Conservation (phyloP, 768 basidiomycete genomes). For the Dioszegia hungarica region DNA sequence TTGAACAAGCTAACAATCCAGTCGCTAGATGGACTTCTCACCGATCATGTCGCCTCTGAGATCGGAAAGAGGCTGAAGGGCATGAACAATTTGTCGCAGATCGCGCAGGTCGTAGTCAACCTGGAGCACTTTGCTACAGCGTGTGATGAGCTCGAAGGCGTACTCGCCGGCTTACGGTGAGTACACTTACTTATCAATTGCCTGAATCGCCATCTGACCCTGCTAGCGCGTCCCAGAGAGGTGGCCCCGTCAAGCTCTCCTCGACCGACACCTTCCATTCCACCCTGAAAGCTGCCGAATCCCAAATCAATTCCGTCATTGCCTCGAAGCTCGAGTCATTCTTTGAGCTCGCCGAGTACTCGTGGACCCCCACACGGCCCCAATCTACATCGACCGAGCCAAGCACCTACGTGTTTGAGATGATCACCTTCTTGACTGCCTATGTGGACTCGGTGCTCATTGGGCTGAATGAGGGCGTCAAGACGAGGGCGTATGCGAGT, state of each 20-base stretch:
- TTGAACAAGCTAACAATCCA: too few relatives aligned
- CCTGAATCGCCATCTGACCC: background rate
- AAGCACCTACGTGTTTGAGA: conserved; percentile 90
- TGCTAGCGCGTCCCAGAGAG: conserved; percentile 63
- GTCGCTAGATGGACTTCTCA: conserved; percentile 82
- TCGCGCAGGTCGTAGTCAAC: conserved; percentile 88
- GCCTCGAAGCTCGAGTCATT: conserved; percentile 90
- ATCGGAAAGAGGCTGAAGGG: conserved; percentile 68
- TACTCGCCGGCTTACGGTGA: conserved; percentile 75
- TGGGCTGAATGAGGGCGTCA: conserved; percentile 74
- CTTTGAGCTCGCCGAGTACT: conserved; percentile 90
- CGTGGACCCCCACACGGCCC: conserved; percentile 67
- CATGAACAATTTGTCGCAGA: conserved; percentile 77
- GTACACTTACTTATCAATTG: conserved; percentile 22
- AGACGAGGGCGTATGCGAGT: conserved; percentile 81
- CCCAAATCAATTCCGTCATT: conserved; percentile 75
- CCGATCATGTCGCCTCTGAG: conserved; percentile 62
- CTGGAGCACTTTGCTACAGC: conserved; percentile 84
- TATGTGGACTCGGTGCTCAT: conserved; percentile 73
- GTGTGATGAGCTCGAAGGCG: conserved; percentile 76
- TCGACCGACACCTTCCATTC: conserved; percentile 60
- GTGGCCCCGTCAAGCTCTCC: conserved; percentile 71
- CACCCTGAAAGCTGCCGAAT: conserved; percentile 64
- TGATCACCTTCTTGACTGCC: conserved; percentile 93
- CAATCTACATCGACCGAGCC: conserved; percentile 58